Evolutionary conservation across 2,329 filamentous ascomycete genomes (phyloP), one percentile per base, ranked within the genome.

Genomic region (Colletotrichum musicola): DNA sequence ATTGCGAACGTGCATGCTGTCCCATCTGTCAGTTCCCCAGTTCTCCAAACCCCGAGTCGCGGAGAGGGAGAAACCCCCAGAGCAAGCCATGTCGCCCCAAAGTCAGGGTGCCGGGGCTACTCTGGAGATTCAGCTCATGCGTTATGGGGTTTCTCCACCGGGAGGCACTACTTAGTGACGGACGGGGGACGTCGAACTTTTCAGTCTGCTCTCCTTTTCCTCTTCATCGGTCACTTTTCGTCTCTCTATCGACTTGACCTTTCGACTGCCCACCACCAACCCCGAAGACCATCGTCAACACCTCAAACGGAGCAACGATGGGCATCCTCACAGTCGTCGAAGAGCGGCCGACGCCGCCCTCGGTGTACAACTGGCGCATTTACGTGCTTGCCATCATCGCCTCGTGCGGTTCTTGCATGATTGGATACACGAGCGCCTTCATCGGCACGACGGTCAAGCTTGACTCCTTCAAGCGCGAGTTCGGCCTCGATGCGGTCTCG

Each of bases 391-490:
- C 80, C 6, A 64, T 75, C 1, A 74, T 80, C 12, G 78, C 80
- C n/a, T 78, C 78, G 22, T 80, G 78, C 62, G 78, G 77, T 25
- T 80, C 80, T n/a, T 76, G 77, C 51, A 82, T 81, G 79, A 81
- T 81, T 62, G 80, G 78, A n/a, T 79, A 79, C 58, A 76, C 75
- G 71, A 86, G 83, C 64, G 88, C 90, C 55, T 92, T 92, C 77
- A 92, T 92, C 67, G 90, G 89, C 40, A 90, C 88, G 0, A 92
- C 90, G 1, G 78, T 92, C 35, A 85, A 87, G 1, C 83, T 92
- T 13, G 78, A 83, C 4, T 88, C 89, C 0, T 92, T 92, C 78
- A 82, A 83, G 67, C 74, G 81, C 7, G 89, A 91, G 71, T 93
- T 92, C 74, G 77, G 80, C 1, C 87, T 92, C 68, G 79, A 79